Conservation (phyloP, 2,329 filamentous ascomycete genomes). For the Calonectria naviculata region DNA sequence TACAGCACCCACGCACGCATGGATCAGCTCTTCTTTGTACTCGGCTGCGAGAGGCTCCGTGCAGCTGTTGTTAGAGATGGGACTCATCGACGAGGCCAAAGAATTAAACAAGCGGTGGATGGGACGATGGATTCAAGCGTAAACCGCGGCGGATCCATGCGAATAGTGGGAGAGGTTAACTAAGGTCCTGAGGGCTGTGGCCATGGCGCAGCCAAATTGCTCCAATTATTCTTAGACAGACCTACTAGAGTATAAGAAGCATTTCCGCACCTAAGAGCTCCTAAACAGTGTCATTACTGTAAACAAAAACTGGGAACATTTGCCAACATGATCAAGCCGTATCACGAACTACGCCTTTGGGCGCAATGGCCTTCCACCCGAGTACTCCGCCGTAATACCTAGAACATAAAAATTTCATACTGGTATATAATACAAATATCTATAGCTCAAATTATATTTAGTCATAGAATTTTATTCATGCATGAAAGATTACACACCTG, state of each 20-base stretch:
- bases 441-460: too few relatives aligned
- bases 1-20: constrained; percentile 77
- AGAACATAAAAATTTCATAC: too few relatives aligned
- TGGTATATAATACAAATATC: too few relatives aligned
- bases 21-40: constrained; percentile 76
- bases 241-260: neutral
- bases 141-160: neutral
- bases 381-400: too few relatives aligned
- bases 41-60: constrained; percentile 74
- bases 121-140: neutral
- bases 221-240: neutral
- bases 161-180: neutral
- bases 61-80: constrained; percentile 46
- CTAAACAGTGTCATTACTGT: neutral
- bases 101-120: neutral
- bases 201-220: neutral
- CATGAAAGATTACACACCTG: too few relatives aligned
- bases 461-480: too few relatives aligned
- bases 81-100: constrained; percentile 35
- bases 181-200: neutral
- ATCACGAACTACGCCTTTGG: neutral
- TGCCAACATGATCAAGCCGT: neutral
- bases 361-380: neutral
- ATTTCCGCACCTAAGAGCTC: neutral
- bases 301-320: neutral